Conservation (phyloP, 768 basidiomycete species). For the Lactifluus hygrophoroides region DNA sequence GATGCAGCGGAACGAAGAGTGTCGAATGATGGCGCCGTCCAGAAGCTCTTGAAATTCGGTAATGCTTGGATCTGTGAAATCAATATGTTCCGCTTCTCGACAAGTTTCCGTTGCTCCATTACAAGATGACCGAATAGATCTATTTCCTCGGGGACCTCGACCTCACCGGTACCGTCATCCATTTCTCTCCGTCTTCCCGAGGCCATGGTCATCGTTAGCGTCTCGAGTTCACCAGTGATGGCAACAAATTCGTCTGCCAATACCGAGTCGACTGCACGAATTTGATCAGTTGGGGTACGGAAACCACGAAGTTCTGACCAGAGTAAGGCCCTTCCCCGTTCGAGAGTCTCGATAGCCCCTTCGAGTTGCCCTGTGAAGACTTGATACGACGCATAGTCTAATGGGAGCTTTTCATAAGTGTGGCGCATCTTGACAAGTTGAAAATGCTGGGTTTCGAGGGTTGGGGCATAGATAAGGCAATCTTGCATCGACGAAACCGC, state of each 20-base stretch:
- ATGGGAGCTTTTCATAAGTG: not conserved
- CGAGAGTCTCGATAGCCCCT: not conserved
- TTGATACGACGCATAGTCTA: not conserved
- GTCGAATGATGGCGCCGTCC: not conserved
- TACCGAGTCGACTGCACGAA: not conserved
- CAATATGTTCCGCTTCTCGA: not conserved
- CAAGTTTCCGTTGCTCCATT: not conserved
- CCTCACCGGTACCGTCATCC: not conserved
- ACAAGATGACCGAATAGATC: not conserved
- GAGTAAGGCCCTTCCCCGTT: not conserved
- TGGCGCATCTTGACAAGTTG: not conserved
- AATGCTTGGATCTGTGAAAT: not conserved
- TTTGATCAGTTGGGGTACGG: not conserved
- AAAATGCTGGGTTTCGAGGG: constrained; percentile 1
- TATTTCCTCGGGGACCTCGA: not conserved
- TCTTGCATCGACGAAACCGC: not conserved
- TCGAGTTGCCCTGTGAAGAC: not conserved
- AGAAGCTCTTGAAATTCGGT: not conserved
- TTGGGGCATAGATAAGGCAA: not conserved
- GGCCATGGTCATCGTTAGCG: not conserved
- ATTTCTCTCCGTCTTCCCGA: not conserved
- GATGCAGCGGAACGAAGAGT: not conserved
- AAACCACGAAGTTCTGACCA: constrained; percentile 6
- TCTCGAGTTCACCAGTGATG: not conserved
- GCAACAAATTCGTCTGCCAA: not conserved